Base-by-base conservation (phyloP, 2,329 filamentous ascomycete species). In the Arthroderma sp. region DNA sequence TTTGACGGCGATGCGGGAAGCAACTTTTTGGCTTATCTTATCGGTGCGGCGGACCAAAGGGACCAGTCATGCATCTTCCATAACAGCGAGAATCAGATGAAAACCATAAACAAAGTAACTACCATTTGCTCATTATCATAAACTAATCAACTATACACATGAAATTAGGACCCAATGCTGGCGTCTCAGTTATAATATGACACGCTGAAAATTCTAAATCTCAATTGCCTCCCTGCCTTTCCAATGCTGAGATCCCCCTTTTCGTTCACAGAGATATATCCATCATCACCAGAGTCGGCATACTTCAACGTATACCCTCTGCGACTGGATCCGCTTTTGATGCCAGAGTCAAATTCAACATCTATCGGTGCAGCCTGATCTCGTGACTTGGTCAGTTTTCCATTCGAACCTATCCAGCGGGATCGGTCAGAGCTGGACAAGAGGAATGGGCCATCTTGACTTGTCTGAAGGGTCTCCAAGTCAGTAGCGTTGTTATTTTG, bases 191-290 rank as follows among this genome's bases (percentile, higher is more conserved):
- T 33, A 50, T 53, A 44, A 48, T 52, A 53, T n/a, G 51, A 44
- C 39, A 53, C 51, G 38, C 49, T 52, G 29, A 42, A 29, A n/a
- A 49, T 42, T 6, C 40, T 47, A 37, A 48, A 52, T 29, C 38
- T 48, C n/a, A 33, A 33, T 39, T 40, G 33, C 10, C 28, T 34
- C 31, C 36, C 29, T 6, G 11, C 42, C n/a, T 44, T 42, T 3
- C 44, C 47, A 32, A 50, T 27, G 8, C 15, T 32, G 8, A 51
- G 36, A 8, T 30, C 28, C 11, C 47, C 47, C 3, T 38, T 36
- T 4, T 43, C 40, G 33, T 46, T 39, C 29, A 49, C 22, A 11
- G 30, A 36, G 4, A 49, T 38, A 34, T 44, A 44, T 9, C 47
- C n/a, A 27, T 27, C 27, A 30, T 22, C 27, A 8, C 29, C 38